These are phyloP conservation scores for Colletotrichum magnum DNA, from an alignment of 2,329 filamentous ascomycete species.

Conservation along the genomic window DNA sequence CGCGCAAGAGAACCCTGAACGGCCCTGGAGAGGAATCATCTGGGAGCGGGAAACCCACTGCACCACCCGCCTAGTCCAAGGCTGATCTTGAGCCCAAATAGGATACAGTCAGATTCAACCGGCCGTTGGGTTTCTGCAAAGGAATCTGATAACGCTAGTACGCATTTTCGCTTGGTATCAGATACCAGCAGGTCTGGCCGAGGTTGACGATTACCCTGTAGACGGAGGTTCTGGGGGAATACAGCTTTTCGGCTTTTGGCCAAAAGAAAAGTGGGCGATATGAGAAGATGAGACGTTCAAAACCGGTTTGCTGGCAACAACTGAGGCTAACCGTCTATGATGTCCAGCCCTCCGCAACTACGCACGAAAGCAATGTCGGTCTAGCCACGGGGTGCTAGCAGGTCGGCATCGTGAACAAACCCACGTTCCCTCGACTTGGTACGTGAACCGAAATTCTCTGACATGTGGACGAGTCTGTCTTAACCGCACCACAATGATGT, in stretches of 20 bases:
- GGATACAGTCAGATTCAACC: background rate
- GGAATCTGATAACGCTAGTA: no score
- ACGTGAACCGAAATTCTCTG: slow-evolving; percentile 22
- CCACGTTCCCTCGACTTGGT: slow-evolving; percentile 17
- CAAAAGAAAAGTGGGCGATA: no score
- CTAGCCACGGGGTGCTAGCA: background rate
- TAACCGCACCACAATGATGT: background rate
- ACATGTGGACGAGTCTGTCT: slow-evolving; percentile 4
- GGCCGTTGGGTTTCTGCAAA: no score
- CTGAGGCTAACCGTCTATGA: slow-evolving; percentile 51
- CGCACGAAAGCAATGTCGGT: slow-evolving; percentile 3
- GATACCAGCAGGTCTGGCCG: no score
- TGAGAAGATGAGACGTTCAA: slow-evolving; percentile 50
- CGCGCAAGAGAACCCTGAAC: background rate
- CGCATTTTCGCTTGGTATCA: background rate
- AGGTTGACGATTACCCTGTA: no score
- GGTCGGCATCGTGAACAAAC: slow-evolving; percentile 3
- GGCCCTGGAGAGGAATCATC: background rate
- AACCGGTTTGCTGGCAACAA: slow-evolving; percentile 41
- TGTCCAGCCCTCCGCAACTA: slow-evolving; percentile 30
- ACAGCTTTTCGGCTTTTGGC: no score
- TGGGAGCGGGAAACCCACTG: slow-evolving; percentile 45
- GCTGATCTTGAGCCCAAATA: slow-evolving; percentile 43
- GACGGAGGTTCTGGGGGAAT: no score
- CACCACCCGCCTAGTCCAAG: slow-evolving; percentile 66